These are phyloP conservation scores for Erysimum pusillum DNA, from an alignment of 441 rosid species.

Conservation along the genomic window DNA sequence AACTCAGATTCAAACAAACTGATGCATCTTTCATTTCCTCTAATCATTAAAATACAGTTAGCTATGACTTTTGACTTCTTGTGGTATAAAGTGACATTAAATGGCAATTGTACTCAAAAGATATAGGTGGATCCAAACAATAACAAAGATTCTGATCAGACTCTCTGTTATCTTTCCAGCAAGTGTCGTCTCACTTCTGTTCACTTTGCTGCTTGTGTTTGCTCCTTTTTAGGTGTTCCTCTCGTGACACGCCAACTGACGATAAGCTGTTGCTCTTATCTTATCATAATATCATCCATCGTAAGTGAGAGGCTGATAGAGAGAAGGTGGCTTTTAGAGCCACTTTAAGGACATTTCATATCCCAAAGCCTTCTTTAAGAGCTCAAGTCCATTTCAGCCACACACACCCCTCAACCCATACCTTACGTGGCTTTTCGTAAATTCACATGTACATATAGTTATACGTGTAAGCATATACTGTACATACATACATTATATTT, in stretches of 20 bases:
- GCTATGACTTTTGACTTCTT: constrained; percentile 1
- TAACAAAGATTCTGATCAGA: not conserved
- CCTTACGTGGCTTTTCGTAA: constrained; percentile 35
- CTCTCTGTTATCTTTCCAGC: constrained; percentile 5
- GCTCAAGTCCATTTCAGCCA: constrained; percentile 40
- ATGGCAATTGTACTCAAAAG: constrained; percentile 12
- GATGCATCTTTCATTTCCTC: too few species aligned
- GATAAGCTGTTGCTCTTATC: constrained; percentile 44
- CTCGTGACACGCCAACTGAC: constrained; percentile 35
- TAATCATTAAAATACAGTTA: not conserved
- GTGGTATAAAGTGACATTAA: constrained; percentile 21
- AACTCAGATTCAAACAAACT: not conserved
- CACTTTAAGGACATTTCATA: constrained; percentile 40
- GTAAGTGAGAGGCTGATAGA: constrained; percentile 16
- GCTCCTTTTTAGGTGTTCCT: constrained; percentile 9
- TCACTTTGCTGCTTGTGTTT: constrained; percentile 23
- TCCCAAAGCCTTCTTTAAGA: constrained; percentile 36
- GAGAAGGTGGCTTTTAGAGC: constrained; percentile 43
- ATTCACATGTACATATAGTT: constrained; percentile 7
- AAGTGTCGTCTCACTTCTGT: constrained; percentile 34
- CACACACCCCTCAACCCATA: constrained; percentile 28
- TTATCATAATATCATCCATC: constrained; percentile 28
- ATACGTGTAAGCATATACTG: not conserved
- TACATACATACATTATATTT: too few species aligned
- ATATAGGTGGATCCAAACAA: constrained; percentile 29